phyloP scores from a whole-genome alignment of 208 protist genomes.

The Wallacemonas rigidus region DNA sequence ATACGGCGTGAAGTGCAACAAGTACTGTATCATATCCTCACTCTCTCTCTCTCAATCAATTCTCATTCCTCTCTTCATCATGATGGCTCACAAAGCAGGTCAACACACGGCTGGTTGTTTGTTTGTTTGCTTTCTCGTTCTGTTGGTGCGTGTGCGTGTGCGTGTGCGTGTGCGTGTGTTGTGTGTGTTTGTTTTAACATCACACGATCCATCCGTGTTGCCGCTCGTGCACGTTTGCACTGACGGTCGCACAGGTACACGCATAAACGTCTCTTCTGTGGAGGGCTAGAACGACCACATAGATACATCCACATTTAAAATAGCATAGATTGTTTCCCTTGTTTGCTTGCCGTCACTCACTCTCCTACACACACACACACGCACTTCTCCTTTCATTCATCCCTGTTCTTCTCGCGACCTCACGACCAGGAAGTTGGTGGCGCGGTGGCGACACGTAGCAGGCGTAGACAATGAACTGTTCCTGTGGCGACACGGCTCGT shows the following conservation, averaged over 20 bases:
- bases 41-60: slow-evolving; percentile 1
- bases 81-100: no score
- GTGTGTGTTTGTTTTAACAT: neutral
- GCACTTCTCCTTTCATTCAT: no score
- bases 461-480: slow-evolving; percentile 62
- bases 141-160: neutral
- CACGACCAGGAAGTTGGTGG: no score
- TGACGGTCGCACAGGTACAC: slow-evolving; percentile 5
- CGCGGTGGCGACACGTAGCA: no score
- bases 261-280: neutral
- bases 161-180: neutral
- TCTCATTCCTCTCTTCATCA: neutral
- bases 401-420: no score
- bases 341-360: no score
- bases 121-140: no score
- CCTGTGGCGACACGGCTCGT: slow-evolving; percentile 51
- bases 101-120: no score
- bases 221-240: neutral
- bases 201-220: neutral
- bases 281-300: neutral
- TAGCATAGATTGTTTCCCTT: no score
- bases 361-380: no score
- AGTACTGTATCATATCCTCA: neutral
- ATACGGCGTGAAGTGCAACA: no score
- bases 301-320: neutral